Evolutionary conservation across 805 yeast genomes (phyloP).

Genomic region (Cyberlindnera suaveolens): DNA sequence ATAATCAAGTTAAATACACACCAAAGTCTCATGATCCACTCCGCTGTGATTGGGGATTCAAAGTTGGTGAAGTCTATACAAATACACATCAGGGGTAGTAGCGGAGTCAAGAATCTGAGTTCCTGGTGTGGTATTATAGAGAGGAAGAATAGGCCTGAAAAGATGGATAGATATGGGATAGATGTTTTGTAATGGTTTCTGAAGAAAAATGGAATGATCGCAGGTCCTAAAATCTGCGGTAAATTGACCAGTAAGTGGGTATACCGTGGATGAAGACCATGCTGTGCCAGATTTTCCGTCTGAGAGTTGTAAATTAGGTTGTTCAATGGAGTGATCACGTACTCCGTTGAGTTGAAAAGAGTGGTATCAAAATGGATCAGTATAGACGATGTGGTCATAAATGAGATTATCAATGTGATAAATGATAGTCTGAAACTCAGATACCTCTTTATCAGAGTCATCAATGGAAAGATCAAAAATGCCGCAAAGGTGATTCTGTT

Average conservation of each 20-base stretch:
- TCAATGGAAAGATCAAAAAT: constrained; percentile 61
- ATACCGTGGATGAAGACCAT: constrained; percentile 78
- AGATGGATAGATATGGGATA: constrained; percentile 51
- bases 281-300: constrained; percentile 53
- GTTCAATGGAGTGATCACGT: constrained; percentile 65
- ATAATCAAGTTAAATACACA: constrained; percentile 54
- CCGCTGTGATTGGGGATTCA: constrained; percentile 11
- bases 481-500: constrained; percentile 81
- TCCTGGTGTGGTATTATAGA: constrained; percentile 91
- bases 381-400: constrained; percentile 26
- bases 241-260: constrained; percentile 71
- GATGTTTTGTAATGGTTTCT: constrained; percentile 31
- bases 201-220: constrained; percentile 37
- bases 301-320: constrained; percentile 67
- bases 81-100: constrained; percentile 62
- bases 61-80: constrained; percentile 42
- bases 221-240: constrained; percentile 82
- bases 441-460: constrained; percentile 39
- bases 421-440: constrained; percentile 29
- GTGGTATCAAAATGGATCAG: constrained; percentile 53
- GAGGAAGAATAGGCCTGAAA: constrained; percentile 55
- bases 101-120: constrained; percentile 76
- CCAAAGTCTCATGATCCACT: constrained; percentile 39
- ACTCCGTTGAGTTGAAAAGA: constrained; percentile 24
- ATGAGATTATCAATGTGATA: constrained; percentile 29